Evolutionary conservation across 768 basidiomycete genomes (phyloP).

Genomic region (Cyathus striatus): DNA sequence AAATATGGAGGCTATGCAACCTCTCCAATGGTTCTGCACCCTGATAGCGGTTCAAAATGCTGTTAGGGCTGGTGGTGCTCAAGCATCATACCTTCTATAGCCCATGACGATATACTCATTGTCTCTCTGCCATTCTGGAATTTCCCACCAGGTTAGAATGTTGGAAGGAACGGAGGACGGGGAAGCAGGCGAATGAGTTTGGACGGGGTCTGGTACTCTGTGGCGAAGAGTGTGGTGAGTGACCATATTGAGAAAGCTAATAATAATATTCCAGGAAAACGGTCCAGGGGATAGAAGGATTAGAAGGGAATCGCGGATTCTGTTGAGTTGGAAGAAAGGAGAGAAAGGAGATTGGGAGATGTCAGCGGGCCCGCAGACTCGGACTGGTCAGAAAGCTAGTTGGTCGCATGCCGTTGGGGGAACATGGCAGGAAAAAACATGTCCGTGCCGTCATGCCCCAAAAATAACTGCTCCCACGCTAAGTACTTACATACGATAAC

Average conservation of each 20-base stretch:
- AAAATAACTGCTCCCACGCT: neutral
- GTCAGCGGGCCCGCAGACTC: neutral
- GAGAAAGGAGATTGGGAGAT: neutral
- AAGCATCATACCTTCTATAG: slow-evolving; percentile 56
- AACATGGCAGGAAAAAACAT: neutral
- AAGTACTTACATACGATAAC: neutral
- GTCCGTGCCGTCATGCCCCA: neutral
- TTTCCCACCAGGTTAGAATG: slow-evolving; percentile 47
- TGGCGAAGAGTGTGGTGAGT: neutral
- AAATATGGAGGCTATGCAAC: slow-evolving; percentile 59
- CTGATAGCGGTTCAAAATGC: slow-evolving; percentile 24
- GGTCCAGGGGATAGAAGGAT: no score
- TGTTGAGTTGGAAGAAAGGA: neutral
- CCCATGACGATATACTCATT: slow-evolving; percentile 70
- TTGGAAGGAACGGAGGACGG: slow-evolving; percentile 2
- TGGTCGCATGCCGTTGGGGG: neutral
- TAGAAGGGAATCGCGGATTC: neutral
- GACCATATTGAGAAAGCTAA: neutral
- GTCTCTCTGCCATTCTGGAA: slow-evolving; percentile 67
- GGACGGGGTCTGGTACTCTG: neutral
- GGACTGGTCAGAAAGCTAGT: neutral
- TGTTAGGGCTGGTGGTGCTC: neutral
- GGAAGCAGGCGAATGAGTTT: neutral
- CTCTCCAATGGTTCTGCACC: slow-evolving; percentile 55
- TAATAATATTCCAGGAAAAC: no score